phyloP scores from a whole-genome alignment of 768 basidiomycete genomes.

The Chalciporus piperatus region DNA sequence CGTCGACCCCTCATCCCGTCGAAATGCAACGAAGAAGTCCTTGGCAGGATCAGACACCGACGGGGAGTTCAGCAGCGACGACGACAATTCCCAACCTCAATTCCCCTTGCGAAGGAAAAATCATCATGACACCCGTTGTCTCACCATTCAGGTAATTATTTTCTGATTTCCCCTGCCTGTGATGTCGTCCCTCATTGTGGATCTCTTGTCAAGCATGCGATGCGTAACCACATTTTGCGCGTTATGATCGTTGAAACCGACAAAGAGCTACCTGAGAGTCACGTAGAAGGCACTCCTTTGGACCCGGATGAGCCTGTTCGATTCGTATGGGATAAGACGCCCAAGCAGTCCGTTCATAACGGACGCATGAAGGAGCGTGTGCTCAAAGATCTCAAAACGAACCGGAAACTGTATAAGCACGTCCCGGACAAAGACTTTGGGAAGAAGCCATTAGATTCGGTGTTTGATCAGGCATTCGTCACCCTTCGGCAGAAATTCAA shows the following conservation, averaged over 20 bases:
- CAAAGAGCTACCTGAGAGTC: slow-evolving; percentile 59
- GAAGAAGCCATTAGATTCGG: slow-evolving; percentile 55
- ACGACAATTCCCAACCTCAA: slow-evolving; percentile 30
- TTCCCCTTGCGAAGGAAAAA: slow-evolving; percentile 46
- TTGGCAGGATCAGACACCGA: slow-evolving; percentile 35
- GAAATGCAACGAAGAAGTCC: slow-evolving; percentile 29
- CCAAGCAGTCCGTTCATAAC: slow-evolving; percentile 73
- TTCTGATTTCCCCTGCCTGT: neutral
- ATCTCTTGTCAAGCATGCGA: slow-evolving; percentile 51
- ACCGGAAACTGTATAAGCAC: slow-evolving; percentile 55
- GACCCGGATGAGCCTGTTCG: slow-evolving; percentile 55
- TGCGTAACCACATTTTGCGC: slow-evolving; percentile 62
- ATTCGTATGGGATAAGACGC: slow-evolving; percentile 79
- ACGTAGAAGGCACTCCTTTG: slow-evolving; percentile 50
- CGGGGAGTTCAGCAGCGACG: slow-evolving; percentile 35
- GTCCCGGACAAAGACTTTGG: slow-evolving; percentile 65
- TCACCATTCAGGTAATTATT: slow-evolving; percentile 61
- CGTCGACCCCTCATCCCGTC: slow-evolving; percentile 10
- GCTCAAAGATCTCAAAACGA: slow-evolving; percentile 55
- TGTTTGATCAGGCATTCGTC: slow-evolving; percentile 69
- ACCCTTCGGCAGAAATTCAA: slow-evolving; percentile 68
- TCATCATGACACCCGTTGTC: slow-evolving; percentile 61
- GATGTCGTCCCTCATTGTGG: slow-evolving; percentile 3
- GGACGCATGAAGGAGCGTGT: slow-evolving; percentile 66
- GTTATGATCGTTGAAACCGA: slow-evolving; percentile 57